Evolutionary conservation across 768 basidiomycete genomes (phyloP), one percentile per base, ranked within the genome.

Genomic region (Dioszegia crocea): DNA sequence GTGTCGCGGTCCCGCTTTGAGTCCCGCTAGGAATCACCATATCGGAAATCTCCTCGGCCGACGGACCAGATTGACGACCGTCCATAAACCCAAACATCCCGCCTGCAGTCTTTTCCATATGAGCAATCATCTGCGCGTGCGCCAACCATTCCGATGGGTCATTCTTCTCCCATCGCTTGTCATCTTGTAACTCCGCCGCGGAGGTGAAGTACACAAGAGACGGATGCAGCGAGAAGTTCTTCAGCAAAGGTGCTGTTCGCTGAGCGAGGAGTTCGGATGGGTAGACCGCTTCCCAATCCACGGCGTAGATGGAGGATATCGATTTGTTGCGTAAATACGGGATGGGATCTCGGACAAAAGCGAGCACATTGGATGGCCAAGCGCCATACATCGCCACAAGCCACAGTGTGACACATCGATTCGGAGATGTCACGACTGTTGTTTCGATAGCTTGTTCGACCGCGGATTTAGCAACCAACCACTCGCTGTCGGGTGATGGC

Each of bases 351-450:
- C 85, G 84, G 53, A 92, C 76, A 75, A 96, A 96, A 54, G 82
- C 83, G 58, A 94, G 79, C 40, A 88, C 81, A 78, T 93, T 96
- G 77, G 86, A 88, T 0, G 92, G 92, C 79, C 89, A 96, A 47
- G 92, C 83, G 67, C 90, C 92, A 78, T 93, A 94, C 61, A 96
- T 48, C 27, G 66, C 62, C 30, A 71, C 62, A 17, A 71, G 57
- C 40, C 57, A 65, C 4, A 68, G 43, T 29, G 63, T 58, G 19
- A 61, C 64, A 50, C 38, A 39, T 3, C 51, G 51, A 27, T 40
- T 21, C 2, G 38, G 17, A 3, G 19, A 36, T 17, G 51, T 53
- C 17, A 53, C 51, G 36, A 53, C 24, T 40, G 51, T 53, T 10
- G 36, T 8, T 23, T 53, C 51, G 51, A 53, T 53, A 17, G 51